A percentile compares a stretch with the other conserved stretches of the same genome.
Conservation (phyloP, 2,329 filamentous ascomycete genomes). For the Penicillium sumatraense region DNA sequence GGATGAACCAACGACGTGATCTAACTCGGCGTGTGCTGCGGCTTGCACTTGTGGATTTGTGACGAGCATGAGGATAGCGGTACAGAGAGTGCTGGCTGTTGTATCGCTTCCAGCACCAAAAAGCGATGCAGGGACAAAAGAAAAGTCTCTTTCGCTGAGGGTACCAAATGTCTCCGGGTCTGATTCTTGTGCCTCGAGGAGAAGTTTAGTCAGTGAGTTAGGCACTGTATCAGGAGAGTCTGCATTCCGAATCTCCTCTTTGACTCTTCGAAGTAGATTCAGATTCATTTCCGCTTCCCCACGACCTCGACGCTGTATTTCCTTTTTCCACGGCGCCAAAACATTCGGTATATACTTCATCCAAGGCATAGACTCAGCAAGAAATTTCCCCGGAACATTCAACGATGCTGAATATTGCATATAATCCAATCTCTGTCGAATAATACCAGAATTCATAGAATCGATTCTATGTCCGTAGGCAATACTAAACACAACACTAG, state of each 20-base stretch:
- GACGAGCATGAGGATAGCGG: conserved; percentile 53
- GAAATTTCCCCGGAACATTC: conserved; percentile 54
- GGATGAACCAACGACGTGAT: conserved; percentile 29
- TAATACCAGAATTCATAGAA: conserved; percentile 51
- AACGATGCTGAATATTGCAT: conserved; percentile 55
- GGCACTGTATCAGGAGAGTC: conserved; percentile 37
- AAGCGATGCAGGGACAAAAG: conserved; percentile 43
- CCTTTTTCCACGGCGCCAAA: conserved; percentile 52
- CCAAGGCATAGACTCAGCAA: conserved; percentile 52
- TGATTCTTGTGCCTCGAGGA: conserved; percentile 47
- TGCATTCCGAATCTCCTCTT: conserved; percentile 30
- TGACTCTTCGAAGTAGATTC: conserved; percentile 47
- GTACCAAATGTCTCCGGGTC: conserved; percentile 37
- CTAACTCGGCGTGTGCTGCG: conserved; percentile 41
- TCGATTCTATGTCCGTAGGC: conserved; percentile 57
- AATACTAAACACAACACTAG: conserved; percentile 56
- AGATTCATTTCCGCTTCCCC: conserved; percentile 41
- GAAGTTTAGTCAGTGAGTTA: conserved; percentile 50
- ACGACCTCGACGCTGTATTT: conserved; percentile 20
- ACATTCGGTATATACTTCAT: conserved; percentile 50
- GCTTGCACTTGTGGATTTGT: conserved; percentile 47
- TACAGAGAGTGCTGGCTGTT: conserved; percentile 52
- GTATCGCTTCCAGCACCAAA: conserved; percentile 47
- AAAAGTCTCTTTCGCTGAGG: conserved; percentile 51
- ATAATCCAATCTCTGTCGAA: conserved; percentile 51